Base-by-base conservation (phyloP, 148 eudicot genomes). In the Rhododendron griersonianum region DNA sequence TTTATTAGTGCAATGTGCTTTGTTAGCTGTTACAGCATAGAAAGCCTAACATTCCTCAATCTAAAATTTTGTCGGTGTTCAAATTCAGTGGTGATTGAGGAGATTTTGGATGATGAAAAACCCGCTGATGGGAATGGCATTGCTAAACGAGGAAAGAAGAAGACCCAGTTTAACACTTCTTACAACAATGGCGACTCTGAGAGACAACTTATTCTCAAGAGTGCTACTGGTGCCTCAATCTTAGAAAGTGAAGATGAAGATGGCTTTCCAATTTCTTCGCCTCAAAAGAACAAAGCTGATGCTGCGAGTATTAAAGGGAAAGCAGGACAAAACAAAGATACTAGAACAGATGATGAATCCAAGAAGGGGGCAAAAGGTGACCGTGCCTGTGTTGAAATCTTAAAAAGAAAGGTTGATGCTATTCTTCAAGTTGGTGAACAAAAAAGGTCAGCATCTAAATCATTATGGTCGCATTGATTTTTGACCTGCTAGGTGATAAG, bases 161-260 rank as follows among this genome's bases (percentile, higher is more conserved):
- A 91, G 81, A 91, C 83, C 13, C 87, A 90, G 82, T 85, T 81
- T 57, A 55, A 50, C 44, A 80, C 39, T 57, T 33, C 91, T 86
- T 83, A 86, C 53, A 75, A 81, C 84, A 88, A 89, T 13, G 85
- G 50, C 19, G 83, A 87, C 77, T 79, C 89, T 59, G 89, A 84
- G 57, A 84, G 55, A 51, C 92, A 91, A 87, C 81, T 94, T 88
- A 93, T 89, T 78, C 87, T 86, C 45, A 93, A 87, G 87, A 85
- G 90, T 69, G 83, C 35, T 69, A 41, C 78, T 85, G 86, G 63
- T 55, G 84, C 57, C 47, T 79, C 90, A 71, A 87, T 90, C 19
- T 86, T 94, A 73, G 98, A 93, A 78, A 94, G 96, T 91, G 99
- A 96, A 92, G 99, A 96, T 90, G 99, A 96, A 90, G 99, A 95